A percentile compares a stretch with the other conserved stretches of the same genome.
Evolutionary conservation across 116 monocot species (phyloP).

Genomic region (Posidonia oceanica): DNA sequence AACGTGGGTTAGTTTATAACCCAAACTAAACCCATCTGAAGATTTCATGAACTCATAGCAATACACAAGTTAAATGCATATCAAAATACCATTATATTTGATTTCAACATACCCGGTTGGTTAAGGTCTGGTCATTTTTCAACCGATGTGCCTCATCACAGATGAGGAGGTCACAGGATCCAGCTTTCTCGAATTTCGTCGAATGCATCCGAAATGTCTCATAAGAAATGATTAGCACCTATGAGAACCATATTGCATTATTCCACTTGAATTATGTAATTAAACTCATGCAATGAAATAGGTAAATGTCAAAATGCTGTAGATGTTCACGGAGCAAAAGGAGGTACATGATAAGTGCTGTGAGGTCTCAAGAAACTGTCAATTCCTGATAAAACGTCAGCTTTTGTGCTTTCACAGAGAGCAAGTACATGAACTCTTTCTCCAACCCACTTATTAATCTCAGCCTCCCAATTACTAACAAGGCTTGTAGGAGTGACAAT

Average conservation of each 20-base stretch:
- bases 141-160: slow-evolving; percentile 97
- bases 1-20: too few relatives aligned
- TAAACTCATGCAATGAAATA: background rate
- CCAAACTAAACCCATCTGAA: background rate
- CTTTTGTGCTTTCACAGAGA: slow-evolving; percentile 90
- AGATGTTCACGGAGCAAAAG: background rate
- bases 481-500: slow-evolving; percentile 97
- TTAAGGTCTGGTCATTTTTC: slow-evolving; percentile 95
- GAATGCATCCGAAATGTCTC: slow-evolving; percentile 99
- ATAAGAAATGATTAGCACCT: slow-evolving; percentile 94
- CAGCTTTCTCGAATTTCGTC: slow-evolving; percentile 71
- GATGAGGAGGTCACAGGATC: slow-evolving; percentile 91
- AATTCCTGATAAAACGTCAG: slow-evolving; percentile 87
- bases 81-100: background rate
- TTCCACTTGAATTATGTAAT: background rate
- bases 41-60: background rate
- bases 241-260: background rate
- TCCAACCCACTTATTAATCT: slow-evolving; percentile 89
- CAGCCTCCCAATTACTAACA: slow-evolving; percentile 98
- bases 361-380: slow-evolving; percentile 62
- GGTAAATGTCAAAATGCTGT: background rate
- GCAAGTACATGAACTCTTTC: slow-evolving; percentile 62
- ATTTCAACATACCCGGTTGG: slow-evolving; percentile 35
- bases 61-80: background rate
- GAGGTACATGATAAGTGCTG: slow-evolving; percentile 52